phyloP scores from a whole-genome alignment of 2,329 filamentous ascomycete species.

The Penicillium expansum region DNA sequence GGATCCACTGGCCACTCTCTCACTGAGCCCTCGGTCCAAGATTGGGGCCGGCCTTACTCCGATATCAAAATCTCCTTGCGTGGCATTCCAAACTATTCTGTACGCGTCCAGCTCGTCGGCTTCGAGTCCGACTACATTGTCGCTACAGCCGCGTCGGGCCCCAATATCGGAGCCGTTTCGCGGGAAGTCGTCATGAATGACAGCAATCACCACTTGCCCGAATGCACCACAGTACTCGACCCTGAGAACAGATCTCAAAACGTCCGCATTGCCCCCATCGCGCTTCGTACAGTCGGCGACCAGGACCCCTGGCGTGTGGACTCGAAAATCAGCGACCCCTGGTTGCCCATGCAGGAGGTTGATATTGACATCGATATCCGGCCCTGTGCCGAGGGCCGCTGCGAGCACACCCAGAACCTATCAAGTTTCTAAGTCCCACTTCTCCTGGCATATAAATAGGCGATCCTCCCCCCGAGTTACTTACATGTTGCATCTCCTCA shows the following conservation, averaged over 20 bases:
- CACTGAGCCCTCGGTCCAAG: constrained; percentile 4
- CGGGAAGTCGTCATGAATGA: background rate
- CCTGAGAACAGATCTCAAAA: background rate
- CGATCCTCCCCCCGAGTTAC: background rate
- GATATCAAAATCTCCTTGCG: constrained; percentile 52
- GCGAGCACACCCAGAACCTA: constrained; percentile 20
- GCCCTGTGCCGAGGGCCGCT: constrained; percentile 42
- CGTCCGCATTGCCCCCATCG: constrained; percentile 15
- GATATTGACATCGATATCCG: constrained; percentile 49
- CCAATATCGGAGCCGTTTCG: constrained; percentile 14
- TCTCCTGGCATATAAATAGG: background rate
- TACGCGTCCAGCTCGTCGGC: constrained; percentile 57
- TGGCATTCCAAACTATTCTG: constrained; percentile 49
- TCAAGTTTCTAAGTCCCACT: background rate
- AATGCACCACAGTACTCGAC: background rate
- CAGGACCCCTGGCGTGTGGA: constrained; percentile 18
- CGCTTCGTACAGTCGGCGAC: constrained; percentile 16
- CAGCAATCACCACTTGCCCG: constrained; percentile 8
- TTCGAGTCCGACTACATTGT: constrained; percentile 60
- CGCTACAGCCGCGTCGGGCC: constrained; percentile 46
- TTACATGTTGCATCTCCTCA: background rate
- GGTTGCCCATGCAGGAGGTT: constrained; percentile 43
- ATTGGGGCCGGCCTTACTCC: constrained; percentile 39
- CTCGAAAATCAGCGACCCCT: constrained; percentile 26
- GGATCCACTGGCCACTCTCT: background rate